Evolutionary conservation across 2,329 filamentous ascomycete genomes (phyloP), one percentile per base, ranked within the genome.

Genomic region (Talaromyces pinophilus): DNA sequence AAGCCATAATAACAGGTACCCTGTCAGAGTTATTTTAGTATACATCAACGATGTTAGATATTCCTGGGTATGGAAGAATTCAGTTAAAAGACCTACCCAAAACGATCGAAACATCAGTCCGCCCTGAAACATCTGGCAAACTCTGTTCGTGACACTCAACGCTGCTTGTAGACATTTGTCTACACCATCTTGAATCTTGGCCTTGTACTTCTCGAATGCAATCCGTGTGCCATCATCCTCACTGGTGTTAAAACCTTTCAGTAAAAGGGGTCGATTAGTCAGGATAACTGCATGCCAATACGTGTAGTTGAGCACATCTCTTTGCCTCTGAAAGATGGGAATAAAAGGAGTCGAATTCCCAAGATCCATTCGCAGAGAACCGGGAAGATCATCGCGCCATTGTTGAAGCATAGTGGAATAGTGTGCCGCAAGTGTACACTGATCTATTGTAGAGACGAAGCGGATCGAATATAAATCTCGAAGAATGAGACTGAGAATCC

Each of bases 221-320:
- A 46, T 22, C 44, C 6, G n/a, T 22, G 17, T 11, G 44, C 44
- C 8, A 11, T 22, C 8, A 46, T 44, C 40, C 17, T 5, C 6
- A 44, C 40, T 13, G 11, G 11, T n/a, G 2, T n/a, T n/a, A 8
- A 44, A 44, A n/a, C 40, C 40, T 44, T 44, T 44, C 1, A 44
- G 40, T n/a, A n/a, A n/a, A 44, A 44, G 40, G 15, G 17, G 83
- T 79, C 35, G 35, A 11, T 38, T 38, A 11, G 35, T 38, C 2
- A 38, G 35, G 11, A 38, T 38, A 5, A 38, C 11, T 38, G 35
- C 35, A 38, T 38, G 35, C 35, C 35, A 38, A 38, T 38, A 38
- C 35, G 35, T 38, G 35, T 38, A 38, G 7, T 38, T 38, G 35
- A 38, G 35, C 11, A 38, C 35, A 38, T 38, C 35, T 38, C 35